These are phyloP conservation scores for Tagetes erecta DNA, from an alignment of 129 eudicot genomes.

Conservation along the genomic window DNA sequence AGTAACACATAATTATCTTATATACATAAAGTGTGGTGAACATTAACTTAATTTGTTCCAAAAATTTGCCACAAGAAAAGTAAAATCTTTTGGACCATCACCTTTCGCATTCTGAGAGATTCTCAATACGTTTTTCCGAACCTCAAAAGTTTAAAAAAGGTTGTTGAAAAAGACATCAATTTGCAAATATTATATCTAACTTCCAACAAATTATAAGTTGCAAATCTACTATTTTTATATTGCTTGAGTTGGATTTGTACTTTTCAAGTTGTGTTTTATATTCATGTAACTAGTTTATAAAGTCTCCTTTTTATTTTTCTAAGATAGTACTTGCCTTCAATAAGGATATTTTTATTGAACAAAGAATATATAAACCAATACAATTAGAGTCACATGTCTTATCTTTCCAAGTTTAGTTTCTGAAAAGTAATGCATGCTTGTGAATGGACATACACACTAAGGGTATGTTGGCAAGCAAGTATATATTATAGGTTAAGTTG, in stretches of 20 bases:
- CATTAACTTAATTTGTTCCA: neutral
- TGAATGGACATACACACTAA: conserved; percentile 11
- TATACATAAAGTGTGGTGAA: neutral
- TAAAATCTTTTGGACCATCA: conserved; percentile 25
- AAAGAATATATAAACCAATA: conserved; percentile 18
- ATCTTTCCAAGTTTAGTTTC: conserved; percentile 13
- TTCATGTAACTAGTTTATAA: neutral
- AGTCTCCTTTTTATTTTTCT: conserved; percentile 16
- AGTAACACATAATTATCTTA: too few species aligned
- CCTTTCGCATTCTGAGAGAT: conserved; percentile 31
- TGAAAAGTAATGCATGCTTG: conserved; percentile 35
- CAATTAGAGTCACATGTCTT: conserved; percentile 32
- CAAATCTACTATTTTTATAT: conserved; percentile 12
- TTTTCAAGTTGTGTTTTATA: conserved; percentile 15
- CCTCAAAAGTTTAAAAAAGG: conserved; percentile 34
- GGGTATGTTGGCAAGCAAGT: conserved; percentile 5
- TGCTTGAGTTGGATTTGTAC: conserved; percentile 31
- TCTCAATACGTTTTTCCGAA: conserved; percentile 35
- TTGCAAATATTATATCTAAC: conserved; percentile 23
- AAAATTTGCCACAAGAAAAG: neutral
- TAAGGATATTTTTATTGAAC: neutral
- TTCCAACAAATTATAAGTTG: conserved; percentile 31
- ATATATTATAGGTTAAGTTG: conserved; percentile 14
- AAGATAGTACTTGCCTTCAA: neutral
- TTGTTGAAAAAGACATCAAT: conserved; percentile 22